These are phyloP conservation scores for Albophoma yamanashiensis DNA, from an alignment of 2,329 filamentous ascomycete genomes.

Conservation along the genomic window DNA sequence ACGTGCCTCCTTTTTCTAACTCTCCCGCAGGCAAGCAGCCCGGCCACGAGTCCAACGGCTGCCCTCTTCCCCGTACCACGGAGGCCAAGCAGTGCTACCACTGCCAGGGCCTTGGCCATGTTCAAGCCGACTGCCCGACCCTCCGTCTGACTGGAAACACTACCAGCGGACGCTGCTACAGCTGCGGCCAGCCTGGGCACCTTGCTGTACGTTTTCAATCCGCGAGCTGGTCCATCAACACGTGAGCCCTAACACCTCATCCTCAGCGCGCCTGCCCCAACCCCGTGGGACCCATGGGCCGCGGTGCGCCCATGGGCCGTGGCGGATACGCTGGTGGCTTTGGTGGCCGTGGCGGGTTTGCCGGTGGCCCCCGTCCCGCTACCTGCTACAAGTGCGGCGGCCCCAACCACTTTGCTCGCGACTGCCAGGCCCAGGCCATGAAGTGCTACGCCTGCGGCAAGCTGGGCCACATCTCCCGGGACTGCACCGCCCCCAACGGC, in stretches of 20 bases:
- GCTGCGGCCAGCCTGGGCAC: slow-evolving; percentile 87
- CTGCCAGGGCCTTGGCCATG: slow-evolving; percentile 95
- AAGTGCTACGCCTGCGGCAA: slow-evolving; percentile 98
- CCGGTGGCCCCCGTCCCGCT: slow-evolving; percentile 55
- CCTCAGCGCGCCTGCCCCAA: slow-evolving; percentile 70
- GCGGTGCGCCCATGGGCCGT: slow-evolving; percentile 57
- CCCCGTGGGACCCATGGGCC: slow-evolving; percentile 53
- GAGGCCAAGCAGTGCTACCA: slow-evolving; percentile 99
- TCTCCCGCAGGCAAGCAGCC: slow-evolving; percentile 61
- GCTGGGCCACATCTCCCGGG: slow-evolving; percentile 82
- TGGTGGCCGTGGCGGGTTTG: slow-evolving; percentile 63
- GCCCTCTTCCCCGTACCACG: slow-evolving; percentile 90
- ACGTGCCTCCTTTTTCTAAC: not conserved
- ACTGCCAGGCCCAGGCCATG: slow-evolving; percentile 97
- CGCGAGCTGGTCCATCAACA: not conserved
- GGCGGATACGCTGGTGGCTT: slow-evolving; percentile 55
- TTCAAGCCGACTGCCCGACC: slow-evolving; percentile 97
- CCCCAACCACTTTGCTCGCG: slow-evolving; percentile 95
- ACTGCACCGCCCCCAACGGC: slow-evolving; percentile 95
- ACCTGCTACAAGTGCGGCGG: slow-evolving; percentile 70
- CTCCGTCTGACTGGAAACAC: slow-evolving; percentile 79
- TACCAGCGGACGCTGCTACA: slow-evolving; percentile 86
- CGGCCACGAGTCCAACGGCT: slow-evolving; percentile 95
- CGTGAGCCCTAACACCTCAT: not conserved
- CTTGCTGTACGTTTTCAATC: slow-evolving; percentile 56